Percentiles rank a stretch among this genome's conserved stretches.
These are phyloP conservation scores for Cyberlindnera maclurae DNA, from an alignment of 805 yeast genomes.

Conservation along the genomic window DNA sequence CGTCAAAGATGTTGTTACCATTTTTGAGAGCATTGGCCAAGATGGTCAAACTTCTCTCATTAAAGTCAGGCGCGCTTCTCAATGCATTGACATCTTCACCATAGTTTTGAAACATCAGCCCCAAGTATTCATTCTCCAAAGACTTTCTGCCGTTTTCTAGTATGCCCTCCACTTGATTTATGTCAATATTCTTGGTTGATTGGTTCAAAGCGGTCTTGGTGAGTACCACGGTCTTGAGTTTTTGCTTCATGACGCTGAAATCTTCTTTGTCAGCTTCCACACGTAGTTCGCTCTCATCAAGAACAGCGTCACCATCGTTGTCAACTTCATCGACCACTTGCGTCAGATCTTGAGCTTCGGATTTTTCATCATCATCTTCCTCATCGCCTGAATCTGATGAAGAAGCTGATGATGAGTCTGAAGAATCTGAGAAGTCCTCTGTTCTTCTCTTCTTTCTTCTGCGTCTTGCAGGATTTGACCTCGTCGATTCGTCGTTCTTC, in stretches of 20 bases:
- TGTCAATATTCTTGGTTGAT: conserved; percentile 23
- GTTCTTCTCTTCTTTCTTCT: conserved; percentile 80
- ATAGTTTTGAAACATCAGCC: conserved; percentile 48
- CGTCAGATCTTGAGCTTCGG: conserved; percentile 5
- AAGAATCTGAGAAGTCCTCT: conserved; percentile 49
- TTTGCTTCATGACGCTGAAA: conserved; percentile 9
- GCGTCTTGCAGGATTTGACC: conserved; percentile 30
- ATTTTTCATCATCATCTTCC: conserved; percentile 7
- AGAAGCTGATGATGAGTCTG: conserved; percentile 14
- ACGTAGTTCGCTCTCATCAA: conserved; percentile 28
- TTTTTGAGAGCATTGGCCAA: conserved; percentile 20
- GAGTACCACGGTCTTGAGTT: conserved; percentile 19
- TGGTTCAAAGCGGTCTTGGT: conserved; percentile 31
- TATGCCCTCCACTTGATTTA: conserved; percentile 24
- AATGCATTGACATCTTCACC: conserved; percentile 32
- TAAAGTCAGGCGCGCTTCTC: conserved; percentile 59
- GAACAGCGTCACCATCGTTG: conserved; percentile 20
- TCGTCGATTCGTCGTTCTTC: conserved; percentile 13
- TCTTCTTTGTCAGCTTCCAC: conserved; percentile 5
- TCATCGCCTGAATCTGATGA: conserved; percentile 26
- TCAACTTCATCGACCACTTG: conserved; percentile 3
- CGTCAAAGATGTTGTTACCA: conserved; percentile 17
- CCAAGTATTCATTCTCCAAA: conserved; percentile 44
- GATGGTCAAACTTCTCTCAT: conserved; percentile 40
- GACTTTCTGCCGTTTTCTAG: conserved; percentile 28